Percentiles rank a stretch among this genome's conserved stretches.
These are phyloP conservation scores for Teratosphaeria viscida DNA, from an alignment of 2,329 filamentous ascomycete genomes.

Conservation along the genomic window DNA sequence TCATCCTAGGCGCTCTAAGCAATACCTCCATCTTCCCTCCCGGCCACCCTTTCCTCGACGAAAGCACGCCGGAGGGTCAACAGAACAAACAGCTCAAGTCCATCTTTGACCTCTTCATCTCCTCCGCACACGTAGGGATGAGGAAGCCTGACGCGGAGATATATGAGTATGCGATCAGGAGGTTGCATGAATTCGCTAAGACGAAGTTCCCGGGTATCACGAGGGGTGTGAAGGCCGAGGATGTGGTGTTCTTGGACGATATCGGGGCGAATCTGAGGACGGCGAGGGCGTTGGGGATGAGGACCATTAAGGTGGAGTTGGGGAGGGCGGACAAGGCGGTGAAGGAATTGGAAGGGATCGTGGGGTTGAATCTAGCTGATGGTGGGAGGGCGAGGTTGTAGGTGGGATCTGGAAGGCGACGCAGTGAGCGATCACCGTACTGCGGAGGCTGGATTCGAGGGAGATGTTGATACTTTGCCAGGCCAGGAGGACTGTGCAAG, in stretches of 20 bases:
- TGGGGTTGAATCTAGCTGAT: slow-evolving; percentile 55
- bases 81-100: slow-evolving; percentile 44
- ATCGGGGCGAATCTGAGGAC: slow-evolving; percentile 88
- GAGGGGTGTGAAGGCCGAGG: slow-evolving; percentile 46
- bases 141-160: slow-evolving; percentile 78
- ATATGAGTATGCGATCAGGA: slow-evolving; percentile 61
- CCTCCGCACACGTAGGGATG: slow-evolving; percentile 74
- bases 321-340: slow-evolving; percentile 74
- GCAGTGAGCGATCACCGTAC: not conserved
- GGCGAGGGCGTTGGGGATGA: slow-evolving; percentile 62
- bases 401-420: too few species aligned
- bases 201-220: slow-evolving; percentile 40
- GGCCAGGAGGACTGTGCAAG: too few species aligned
- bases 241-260: slow-evolving; percentile 83
- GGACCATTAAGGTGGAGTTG: slow-evolving; percentile 74
- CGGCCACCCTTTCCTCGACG: slow-evolving; percentile 55
- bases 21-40: slow-evolving; percentile 84
- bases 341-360: slow-evolving; percentile 63
- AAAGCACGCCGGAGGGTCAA: slow-evolving; percentile 29
- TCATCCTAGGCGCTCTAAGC: slow-evolving; percentile 70
- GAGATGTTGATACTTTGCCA: too few species aligned
- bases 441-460: not conserved
- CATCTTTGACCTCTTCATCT: slow-evolving; percentile 80
- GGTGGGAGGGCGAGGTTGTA: slow-evolving; percentile 16
- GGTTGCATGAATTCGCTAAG: slow-evolving; percentile 53